These are phyloP conservation scores for Aspergillus sp. DNA, from an alignment of 2,329 filamentous ascomycete genomes.

Conservation along the genomic window DNA sequence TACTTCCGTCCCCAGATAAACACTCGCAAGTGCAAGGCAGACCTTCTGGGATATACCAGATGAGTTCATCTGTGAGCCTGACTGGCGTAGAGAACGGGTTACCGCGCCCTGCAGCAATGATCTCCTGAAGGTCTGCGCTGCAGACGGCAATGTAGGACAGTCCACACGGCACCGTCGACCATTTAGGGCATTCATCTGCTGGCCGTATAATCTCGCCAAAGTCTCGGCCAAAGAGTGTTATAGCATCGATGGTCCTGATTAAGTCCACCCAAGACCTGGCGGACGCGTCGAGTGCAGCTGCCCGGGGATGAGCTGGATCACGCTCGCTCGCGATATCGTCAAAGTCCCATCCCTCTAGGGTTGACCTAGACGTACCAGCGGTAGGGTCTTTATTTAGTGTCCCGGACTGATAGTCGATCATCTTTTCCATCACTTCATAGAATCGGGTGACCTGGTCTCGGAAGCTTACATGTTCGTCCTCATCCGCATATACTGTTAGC, in stretches of 20 bases:
- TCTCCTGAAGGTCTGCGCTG: conserved; percentile 25
- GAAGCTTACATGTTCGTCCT: background rate
- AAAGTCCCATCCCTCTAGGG: conserved; percentile 33
- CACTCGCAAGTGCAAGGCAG: too few relatives aligned
- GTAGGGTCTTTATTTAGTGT: too few relatives aligned
- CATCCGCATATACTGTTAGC: background rate
- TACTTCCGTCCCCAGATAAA: too few relatives aligned
- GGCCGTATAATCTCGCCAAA: conserved; percentile 27
- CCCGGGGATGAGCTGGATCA: conserved; percentile 23
- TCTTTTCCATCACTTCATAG: background rate
- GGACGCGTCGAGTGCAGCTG: conserved; percentile 8
- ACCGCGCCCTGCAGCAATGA: conserved; percentile 21
- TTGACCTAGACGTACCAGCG: too few relatives aligned
- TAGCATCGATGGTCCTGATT: conserved; percentile 23
- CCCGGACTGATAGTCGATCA: background rate
- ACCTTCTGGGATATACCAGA: too few relatives aligned
- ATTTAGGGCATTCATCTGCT: conserved; percentile 15
- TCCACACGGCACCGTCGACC: conserved; percentile 26
- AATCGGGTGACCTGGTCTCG: background rate
- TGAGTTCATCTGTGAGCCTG: too few relatives aligned
- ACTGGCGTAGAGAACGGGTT: too few relatives aligned
- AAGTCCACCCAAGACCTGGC: conserved; percentile 31
- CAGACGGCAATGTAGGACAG: conserved; percentile 31
- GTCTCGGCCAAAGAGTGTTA: conserved; percentile 26
- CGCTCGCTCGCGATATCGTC: conserved; percentile 20